Evolutionary conservation across 768 basidiomycete genomes (phyloP), one percentile per base, ranked within the genome.

Genomic region (Exsudoporus frostii): DNA sequence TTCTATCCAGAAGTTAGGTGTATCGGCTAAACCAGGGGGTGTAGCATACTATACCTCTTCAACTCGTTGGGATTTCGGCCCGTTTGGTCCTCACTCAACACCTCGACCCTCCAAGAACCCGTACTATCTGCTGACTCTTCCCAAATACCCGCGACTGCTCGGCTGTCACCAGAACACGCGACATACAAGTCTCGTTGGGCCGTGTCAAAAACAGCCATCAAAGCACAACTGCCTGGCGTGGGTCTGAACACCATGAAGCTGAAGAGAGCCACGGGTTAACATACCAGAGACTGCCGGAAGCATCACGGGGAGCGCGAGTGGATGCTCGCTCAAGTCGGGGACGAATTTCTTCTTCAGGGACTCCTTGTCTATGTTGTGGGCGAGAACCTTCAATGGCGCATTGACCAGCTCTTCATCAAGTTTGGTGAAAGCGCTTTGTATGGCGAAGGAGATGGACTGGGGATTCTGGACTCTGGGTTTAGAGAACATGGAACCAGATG

Each of bases 51-150:
- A 46, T 61, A 94, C 95, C 94, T 82, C 67, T 80, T 80, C 24
- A 88, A 74, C 71, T 99, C 97, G 42, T 82, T 86, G 15, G 81
- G 84, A 66, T 93, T 98, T 59, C 92, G 83, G 36, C 93, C 97
- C 7, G 95, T 98, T 75, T 98, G 95, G 65, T 98, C 97, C 69
- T 98, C 93, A 27, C 83, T 92, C 56, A 99, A 77, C n/a, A 91
- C 91, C 67, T 97, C 92, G 29, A 94, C 88, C 42, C 85, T 81
- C 97, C 97, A 99, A 48, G 76, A 78, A 11, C 90, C 90, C 48
- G 77, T 74, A 4, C 83, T 85, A 56, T 85, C 80, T 3, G 68
- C 70, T 5, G 78, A 78, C 46, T 82, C 79, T 57, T 91, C 85
- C 88, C 90, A 95, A 34, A 92, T 81, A 19, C 97, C 97, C 20